Evolutionary conservation across 306 rosid species (phyloP).

Genomic region (Trichosanthes truncata): DNA sequence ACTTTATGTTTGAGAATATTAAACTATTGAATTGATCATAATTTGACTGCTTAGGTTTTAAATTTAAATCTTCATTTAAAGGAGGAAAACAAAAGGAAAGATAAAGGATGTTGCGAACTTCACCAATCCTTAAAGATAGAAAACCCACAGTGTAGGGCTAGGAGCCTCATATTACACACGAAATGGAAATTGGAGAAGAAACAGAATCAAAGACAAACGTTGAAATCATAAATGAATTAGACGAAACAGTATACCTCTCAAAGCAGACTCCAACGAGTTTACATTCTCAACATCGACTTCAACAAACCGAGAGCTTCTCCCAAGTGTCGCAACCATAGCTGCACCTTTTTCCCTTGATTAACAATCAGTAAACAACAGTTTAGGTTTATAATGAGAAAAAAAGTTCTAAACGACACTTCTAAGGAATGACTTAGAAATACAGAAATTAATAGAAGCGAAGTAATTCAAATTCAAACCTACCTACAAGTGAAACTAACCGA

Average conservation of each 20-base stretch:
- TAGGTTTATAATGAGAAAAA: neutral
- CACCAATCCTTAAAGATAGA: neutral
- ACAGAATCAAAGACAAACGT: neutral
- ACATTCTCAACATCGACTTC: constrained; percentile 45
- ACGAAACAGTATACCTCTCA: constrained; percentile 33
- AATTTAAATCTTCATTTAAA: neutral
- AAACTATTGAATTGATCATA: neutral
- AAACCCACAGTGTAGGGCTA: neutral
- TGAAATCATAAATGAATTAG: neutral
- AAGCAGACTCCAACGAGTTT: constrained; percentile 46
- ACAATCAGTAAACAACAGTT: neutral
- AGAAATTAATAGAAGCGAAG: neutral
- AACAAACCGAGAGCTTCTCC: constrained; percentile 46
- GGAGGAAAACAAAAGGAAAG: neutral
- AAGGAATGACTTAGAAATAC: neutral
- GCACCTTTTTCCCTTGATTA: constrained; percentile 48
- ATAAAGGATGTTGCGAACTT: neutral
- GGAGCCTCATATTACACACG: neutral
- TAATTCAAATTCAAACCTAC: neutral
- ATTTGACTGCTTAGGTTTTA: neutral
- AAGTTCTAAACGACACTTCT: neutral
- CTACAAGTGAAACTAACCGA: neutral
- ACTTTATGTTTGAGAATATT: neutral
- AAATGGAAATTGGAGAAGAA: neutral
- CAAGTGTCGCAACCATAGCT: constrained; percentile 51